Percentiles rank a stretch among this genome's conserved stretches.
phyloP scores from a whole-genome alignment of 2,329 filamentous ascomycete genomes.

The Aspergillus fumigatiaffinis region DNA sequence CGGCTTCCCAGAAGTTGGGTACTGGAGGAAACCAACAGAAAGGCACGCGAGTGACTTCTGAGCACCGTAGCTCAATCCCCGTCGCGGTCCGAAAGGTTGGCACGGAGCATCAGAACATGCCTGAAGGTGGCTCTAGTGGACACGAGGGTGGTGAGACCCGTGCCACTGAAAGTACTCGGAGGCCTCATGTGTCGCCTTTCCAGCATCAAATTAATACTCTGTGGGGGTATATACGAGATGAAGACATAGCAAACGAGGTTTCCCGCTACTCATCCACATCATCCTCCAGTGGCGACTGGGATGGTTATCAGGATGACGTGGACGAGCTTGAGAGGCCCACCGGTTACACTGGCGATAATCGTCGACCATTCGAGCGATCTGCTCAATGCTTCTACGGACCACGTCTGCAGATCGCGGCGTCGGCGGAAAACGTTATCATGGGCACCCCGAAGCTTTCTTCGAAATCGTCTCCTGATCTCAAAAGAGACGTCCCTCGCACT shows the following conservation, averaged over 20 bases:
- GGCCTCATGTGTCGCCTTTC: constrained; percentile 8
- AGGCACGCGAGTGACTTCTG: constrained; percentile 4
- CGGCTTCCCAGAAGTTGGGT: neutral
- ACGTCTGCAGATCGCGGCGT: constrained; percentile 22
- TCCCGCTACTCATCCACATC: constrained; percentile 5
- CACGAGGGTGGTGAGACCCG: constrained; percentile 2
- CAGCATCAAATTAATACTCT: neutral
- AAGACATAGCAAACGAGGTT: neutral
- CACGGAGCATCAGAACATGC: neutral
- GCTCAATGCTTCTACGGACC: constrained; percentile 16
- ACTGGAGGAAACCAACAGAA: constrained; percentile 9
- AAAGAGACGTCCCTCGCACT: neutral
- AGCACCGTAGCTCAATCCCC: constrained; percentile 14
- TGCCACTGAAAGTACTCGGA: neutral
- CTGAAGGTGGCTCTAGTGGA: neutral
- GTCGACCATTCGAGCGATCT: constrained; percentile 5
- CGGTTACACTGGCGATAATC: constrained; percentile 23
- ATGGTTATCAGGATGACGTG: constrained; percentile 19
- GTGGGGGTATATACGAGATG: neutral
- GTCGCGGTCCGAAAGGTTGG: constrained; percentile 9
- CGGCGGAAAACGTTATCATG: constrained; percentile 26
- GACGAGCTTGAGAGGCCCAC: constrained; percentile 32
- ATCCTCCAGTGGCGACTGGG: constrained; percentile 4
- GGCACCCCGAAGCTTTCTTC: constrained; percentile 7
- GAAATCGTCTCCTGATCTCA: neutral